phyloP scores from a whole-genome alignment of 495 filamentous ascomycete genomes.

The Annulohypoxylon stygium region DNA sequence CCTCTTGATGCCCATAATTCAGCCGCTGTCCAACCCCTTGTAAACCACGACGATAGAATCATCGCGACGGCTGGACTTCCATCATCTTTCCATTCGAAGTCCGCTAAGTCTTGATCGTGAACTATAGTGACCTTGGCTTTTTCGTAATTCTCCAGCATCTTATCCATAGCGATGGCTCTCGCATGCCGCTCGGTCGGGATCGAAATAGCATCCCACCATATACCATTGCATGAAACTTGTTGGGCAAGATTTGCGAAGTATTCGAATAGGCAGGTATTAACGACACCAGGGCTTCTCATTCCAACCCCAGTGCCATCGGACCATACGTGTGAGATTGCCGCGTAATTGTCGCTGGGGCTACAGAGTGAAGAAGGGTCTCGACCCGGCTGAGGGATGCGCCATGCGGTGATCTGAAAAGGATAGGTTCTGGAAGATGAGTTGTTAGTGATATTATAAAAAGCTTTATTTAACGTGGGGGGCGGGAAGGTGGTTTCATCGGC shows the following conservation, averaged over 20 bases:
- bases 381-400: constrained; percentile 3
- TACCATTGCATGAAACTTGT: constrained; percentile 23
- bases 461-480: neutral
- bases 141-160: constrained; percentile 48
- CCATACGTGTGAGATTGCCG: constrained; percentile 47
- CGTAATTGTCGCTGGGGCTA: constrained; percentile 14
- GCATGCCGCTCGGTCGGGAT: constrained; percentile 29
- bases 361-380: constrained; percentile 1
- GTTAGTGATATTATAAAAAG: neutral
- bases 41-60: constrained; percentile 50
- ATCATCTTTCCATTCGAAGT: constrained; percentile 49
- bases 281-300: constrained; percentile 13
- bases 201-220: constrained; percentile 48
- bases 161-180: constrained; percentile 29
- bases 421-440: neutral
- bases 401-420: constrained; percentile 1
- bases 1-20: constrained; percentile 49
- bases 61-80: constrained; percentile 42
- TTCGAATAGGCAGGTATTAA: constrained; percentile 39
- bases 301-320: constrained; percentile 43
- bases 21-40: constrained; percentile 50
- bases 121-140: constrained; percentile 50
- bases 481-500: neutral
- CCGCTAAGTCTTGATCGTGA: constrained; percentile 52
- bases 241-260: constrained; percentile 31